These are phyloP conservation scores for Cordyceps militaris DNA, from an alignment of 2,329 filamentous ascomycete species.

Conservation along the genomic window DNA sequence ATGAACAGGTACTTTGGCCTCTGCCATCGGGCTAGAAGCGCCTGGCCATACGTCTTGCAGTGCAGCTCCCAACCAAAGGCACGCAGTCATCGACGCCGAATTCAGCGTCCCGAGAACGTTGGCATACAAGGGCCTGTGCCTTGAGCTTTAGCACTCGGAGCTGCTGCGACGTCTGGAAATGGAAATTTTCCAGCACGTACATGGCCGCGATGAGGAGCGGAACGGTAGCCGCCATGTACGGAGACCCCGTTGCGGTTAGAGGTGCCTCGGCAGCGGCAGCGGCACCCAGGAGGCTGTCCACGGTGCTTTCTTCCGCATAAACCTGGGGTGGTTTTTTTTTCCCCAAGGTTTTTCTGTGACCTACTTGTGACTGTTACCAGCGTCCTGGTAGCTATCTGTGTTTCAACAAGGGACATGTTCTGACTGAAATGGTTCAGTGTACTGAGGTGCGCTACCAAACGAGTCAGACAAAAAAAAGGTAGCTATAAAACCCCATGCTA, in stretches of 20 bases:
- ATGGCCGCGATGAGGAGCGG: slow-evolving; percentile 28
- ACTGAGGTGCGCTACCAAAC: slow-evolving; percentile 23
- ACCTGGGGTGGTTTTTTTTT: too few relatives aligned
- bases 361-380: slow-evolving; percentile 16
- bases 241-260: slow-evolving; percentile 39
- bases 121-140: slow-evolving; percentile 23
- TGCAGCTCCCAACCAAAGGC: slow-evolving; percentile 27
- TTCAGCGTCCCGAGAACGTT: slow-evolving; percentile 23
- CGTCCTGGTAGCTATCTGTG: not conserved
- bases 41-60: slow-evolving; percentile 17
- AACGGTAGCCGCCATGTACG: slow-evolving; percentile 38
- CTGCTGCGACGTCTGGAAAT: slow-evolving; percentile 27
- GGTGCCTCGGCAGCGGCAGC: slow-evolving; percentile 25
- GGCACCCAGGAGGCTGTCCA: slow-evolving; percentile 20
- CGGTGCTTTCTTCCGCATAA: slow-evolving; percentile 23
- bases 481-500: not conserved
- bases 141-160: slow-evolving; percentile 26
- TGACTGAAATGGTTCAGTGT: slow-evolving; percentile 34
- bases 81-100: slow-evolving; percentile 25
- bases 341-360: too few relatives aligned
- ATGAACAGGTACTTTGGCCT: slow-evolving; percentile 35
- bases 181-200: slow-evolving; percentile 24
- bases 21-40: slow-evolving; percentile 28
- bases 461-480: not conserved
- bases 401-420: slow-evolving; percentile 23